Evolutionary conservation across 768 basidiomycete species (phyloP).

Genomic region (Tulasnella sp.): DNA sequence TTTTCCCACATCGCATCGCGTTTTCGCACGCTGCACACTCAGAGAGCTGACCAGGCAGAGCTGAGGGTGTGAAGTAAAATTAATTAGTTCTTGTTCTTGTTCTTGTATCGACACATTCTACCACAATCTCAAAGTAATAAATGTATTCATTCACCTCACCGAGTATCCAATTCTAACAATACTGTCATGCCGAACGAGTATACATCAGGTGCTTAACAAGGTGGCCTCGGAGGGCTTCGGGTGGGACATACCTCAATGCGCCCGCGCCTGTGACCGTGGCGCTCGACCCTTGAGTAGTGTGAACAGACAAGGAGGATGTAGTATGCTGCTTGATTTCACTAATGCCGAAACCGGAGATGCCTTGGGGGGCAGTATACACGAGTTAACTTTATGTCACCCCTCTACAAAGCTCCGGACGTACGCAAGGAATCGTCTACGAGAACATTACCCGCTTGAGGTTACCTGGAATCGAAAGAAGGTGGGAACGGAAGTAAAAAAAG

Average conservation of each 20-base stretch:
- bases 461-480: neutral
- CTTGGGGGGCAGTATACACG: neutral
- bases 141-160: no score
- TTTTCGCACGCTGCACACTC: no score
- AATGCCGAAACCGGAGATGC: constrained; percentile 1
- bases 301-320: neutral
- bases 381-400: neutral
- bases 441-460: neutral
- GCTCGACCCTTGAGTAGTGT: neutral
- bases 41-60: no score
- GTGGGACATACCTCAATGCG: neutral
- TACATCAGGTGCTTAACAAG: neutral
- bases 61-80: no score
- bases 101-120: no score
- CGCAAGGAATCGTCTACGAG: neutral
- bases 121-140: no score
- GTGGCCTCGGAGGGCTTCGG: neutral
- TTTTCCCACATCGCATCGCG: no score
- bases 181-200: neutral
- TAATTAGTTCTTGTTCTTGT: no score
- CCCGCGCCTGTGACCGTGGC: neutral
- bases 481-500: neutral
- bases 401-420: neutral
- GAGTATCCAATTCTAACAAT: no score
- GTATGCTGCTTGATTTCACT: neutral